Base-by-base conservation (phyloP, 148 eudicot genomes). In the Beta vulgaris region DNA sequence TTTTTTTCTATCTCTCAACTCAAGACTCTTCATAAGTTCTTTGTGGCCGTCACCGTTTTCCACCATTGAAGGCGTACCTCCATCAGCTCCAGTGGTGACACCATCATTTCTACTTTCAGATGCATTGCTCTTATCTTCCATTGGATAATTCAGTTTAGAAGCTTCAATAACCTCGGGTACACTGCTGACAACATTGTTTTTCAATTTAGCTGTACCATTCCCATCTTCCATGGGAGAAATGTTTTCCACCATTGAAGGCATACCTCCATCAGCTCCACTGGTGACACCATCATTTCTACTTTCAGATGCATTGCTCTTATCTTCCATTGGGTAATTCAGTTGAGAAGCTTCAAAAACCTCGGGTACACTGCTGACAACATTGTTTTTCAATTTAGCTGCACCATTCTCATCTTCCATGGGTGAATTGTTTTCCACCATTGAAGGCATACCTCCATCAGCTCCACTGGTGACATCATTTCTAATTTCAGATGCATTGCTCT, bases 1-100 rank as follows among this genome's bases (percentile, higher is more conserved):
- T 85, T 79, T 90, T 67, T 81, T 87, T 32, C 97, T 83, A 46
- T 85, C 91, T 77, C 97, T 85, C 19, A 76, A 68, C 46, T 84
- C 91, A 67, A 18, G 66, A 18, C 73, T 80, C 77, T 83, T 87
- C 63, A 55, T 77, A 10, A 77, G 59, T 68, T 86, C 86, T 46
- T 37, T 70, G 74, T 73, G 66, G 4, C 77, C 79, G 48, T 64
- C 77, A 32, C 28, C 70, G 73, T 67, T 74, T 68, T 59, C 81
- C 37, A 21, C 57, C 35, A 15, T 29, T 67, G 69, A 26, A 62
- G 53, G 37, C 63, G 44, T 62, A 12, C 16, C 72, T 71, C 76
- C 81, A 32, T 11, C 11, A 48, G 43, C n/a, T n/a, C n/a, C n/a
- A n/a, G n/a, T n/a, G n/a, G n/a, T n/a, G n/a, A n/a, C n/a, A n/a